phyloP scores from a whole-genome alignment of 208 protist genomes.

The Tritrichomonas foetus region DNA sequence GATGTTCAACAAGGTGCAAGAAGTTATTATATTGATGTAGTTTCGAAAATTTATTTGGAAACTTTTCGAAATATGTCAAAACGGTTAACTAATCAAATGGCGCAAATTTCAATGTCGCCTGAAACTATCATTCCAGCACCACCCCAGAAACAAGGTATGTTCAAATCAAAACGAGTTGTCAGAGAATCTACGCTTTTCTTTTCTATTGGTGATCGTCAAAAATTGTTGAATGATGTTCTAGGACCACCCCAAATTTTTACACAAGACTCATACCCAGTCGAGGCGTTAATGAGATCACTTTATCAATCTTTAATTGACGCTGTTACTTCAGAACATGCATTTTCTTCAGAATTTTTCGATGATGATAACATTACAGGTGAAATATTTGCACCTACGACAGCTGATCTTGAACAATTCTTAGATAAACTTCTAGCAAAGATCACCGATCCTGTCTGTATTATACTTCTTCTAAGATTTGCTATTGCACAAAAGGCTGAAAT shows the following conservation, averaged over 20 bases:
- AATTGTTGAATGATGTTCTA: neutral
- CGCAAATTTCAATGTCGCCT: slow-evolving; percentile 19
- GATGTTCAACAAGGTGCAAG: neutral
- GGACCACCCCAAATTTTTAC: slow-evolving; percentile 4
- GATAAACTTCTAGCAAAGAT: neutral
- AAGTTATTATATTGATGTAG: neutral
- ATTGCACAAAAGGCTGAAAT: neutral
- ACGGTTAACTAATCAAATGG: neutral
- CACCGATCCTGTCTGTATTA: neutral
- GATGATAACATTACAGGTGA: slow-evolving; percentile 10
- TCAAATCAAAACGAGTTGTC: neutral
- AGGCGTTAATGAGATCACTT: neutral
- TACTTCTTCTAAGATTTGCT: neutral
- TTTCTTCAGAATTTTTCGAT: neutral
- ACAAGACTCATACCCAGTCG: neutral
- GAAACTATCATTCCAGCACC: slow-evolving; percentile 33
- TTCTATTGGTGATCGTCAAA: neutral
- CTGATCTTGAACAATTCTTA: neutral
- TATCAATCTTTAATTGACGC: neutral
- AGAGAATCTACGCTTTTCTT: slow-evolving; percentile 20
- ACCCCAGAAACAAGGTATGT: neutral
- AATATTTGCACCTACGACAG: neutral
- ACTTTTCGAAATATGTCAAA: neutral
- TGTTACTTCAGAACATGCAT: neutral
- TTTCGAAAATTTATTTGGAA: neutral